Base-by-base conservation (phyloP, 78 protist genomes). In the Anaeramoeba ignava region DNA sequence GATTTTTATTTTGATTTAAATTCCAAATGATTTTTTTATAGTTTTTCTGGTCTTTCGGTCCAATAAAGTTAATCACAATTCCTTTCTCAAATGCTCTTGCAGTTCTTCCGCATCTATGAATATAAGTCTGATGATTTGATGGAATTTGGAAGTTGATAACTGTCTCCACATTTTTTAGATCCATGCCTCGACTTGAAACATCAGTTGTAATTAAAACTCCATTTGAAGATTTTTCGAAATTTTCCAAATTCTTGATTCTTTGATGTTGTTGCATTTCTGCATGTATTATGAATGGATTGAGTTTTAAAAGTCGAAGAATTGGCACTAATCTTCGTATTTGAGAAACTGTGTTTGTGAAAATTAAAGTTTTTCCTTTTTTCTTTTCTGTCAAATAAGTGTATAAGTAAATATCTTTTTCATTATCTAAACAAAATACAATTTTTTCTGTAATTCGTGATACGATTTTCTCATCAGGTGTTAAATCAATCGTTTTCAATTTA, bases 61-160 rank as follows among this genome's bases (percentile, higher is more conserved):
- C 73, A 54, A 54, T 8, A 27, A 54, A 27, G 8, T 8, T 27
- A 54, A 54, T 8, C 8, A 17, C 8, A 27, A 54, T 17, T 27
- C 73, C 73, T 27, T 8, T 54, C 8, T 8, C 17, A 27, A 8
- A 8, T 8, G 17, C 73, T 54, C 73, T 54, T 54, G 73, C 73
- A 27, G 73, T 54, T 54, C 73, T 54, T 54, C 73, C 73, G 73
- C 73, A 54, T 54, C 73, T 54, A 54, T 54, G 73, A 54, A 54
- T 17, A 54, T 54, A 54, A 54, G 17, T 54, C 17, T 54, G 36
- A 54, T 8, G 73, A 17, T 54, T 54, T 17, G 8, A 27, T 54
- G 73, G 73, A 17, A 54, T 27, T 54, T 54, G 73, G 73, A 54
- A 54, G 17, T 54, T 8, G 36, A 54, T 17, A 54, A 54, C 73